Evolutionary conservation across 768 basidiomycete species (phyloP).

Genomic region (Pulveroboletus sp.): DNA sequence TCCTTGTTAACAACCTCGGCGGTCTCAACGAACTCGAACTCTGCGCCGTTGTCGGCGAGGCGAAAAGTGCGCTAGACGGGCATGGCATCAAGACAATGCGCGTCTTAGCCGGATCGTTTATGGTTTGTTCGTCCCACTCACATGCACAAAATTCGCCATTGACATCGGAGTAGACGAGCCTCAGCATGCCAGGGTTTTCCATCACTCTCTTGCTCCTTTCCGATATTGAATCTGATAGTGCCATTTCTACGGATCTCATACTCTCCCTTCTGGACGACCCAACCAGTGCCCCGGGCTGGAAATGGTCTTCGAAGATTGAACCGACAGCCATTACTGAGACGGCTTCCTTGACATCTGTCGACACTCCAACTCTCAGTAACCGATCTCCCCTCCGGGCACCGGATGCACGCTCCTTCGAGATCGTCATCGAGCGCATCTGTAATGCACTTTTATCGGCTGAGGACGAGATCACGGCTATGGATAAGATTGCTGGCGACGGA

Average conservation of each 20-base stretch:
- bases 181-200: conserved; percentile 93
- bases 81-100: conserved; percentile 56
- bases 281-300: conserved; percentile 78
- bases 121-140: conserved; percentile 46
- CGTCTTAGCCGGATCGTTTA: conserved; percentile 76
- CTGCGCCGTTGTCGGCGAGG: conserved; percentile 60
- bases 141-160: not conserved
- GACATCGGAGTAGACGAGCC: conserved; percentile 54
- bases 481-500: conserved; percentile 90
- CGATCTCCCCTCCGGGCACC: conserved; percentile 30
- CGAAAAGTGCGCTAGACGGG: conserved; percentile 48
- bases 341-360: conserved; percentile 9
- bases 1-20: conserved; percentile 86
- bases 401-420: conserved; percentile 48
- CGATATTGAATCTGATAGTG: conserved; percentile 32
- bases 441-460: conserved; percentile 70
- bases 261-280: conserved; percentile 68
- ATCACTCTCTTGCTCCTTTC: conserved; percentile 79
- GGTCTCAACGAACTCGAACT: conserved; percentile 82
- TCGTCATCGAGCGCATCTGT: conserved; percentile 55
- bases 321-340: conserved; percentile 30
- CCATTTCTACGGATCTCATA: conserved; percentile 39
- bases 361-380: not conserved
- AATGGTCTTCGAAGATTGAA: conserved; percentile 54
- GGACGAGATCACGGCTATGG: conserved; percentile 86